These are phyloP conservation scores for Sarocladiaceae sp. DNA, from an alignment of 2,329 filamentous ascomycete genomes.

Conservation along the genomic window DNA sequence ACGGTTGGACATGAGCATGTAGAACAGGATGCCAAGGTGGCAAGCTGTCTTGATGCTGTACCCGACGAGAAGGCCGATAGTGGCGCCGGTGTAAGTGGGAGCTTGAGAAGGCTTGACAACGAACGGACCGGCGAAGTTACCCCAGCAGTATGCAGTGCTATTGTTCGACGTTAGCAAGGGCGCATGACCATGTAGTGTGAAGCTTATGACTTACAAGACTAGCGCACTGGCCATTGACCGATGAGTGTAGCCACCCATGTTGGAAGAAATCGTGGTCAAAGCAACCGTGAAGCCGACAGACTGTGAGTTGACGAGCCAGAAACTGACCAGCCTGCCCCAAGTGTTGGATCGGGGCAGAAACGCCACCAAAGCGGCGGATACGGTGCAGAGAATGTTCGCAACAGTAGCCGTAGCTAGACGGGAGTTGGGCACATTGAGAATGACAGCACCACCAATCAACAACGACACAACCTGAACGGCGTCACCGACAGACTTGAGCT, in stretches of 20 bases:
- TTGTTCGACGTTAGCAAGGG: neutral
- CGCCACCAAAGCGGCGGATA: constrained; percentile 11
- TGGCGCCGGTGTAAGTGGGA: constrained; percentile 7
- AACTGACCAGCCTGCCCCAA: constrained; percentile 11
- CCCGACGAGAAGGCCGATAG: constrained; percentile 8
- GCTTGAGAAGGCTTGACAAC: constrained; percentile 7
- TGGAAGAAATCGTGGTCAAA: constrained; percentile 10
- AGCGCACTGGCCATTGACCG: constrained; percentile 10
- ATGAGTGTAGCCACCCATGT: constrained; percentile 11
- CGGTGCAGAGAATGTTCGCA: constrained; percentile 13
- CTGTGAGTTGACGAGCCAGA: constrained; percentile 13
- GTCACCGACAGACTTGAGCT: constrained; percentile 13
- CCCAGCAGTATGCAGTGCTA: constrained; percentile 11
- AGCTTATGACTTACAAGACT: constrained; percentile 5
- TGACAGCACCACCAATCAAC: constrained; percentile 12
- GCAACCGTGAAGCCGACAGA: constrained; percentile 10
- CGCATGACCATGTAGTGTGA: no score
- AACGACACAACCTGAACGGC: constrained; percentile 12
- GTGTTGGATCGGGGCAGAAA: constrained; percentile 11
- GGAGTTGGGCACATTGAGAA: constrained; percentile 11
- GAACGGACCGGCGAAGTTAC: constrained; percentile 10
- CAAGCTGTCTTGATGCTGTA: constrained; percentile 10
- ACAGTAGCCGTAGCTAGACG: constrained; percentile 12
- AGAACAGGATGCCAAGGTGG: constrained; percentile 14
- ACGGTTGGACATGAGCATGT: constrained; percentile 30